phyloP scores from a whole-genome alignment of 345 rosid genomes.

The Salix dunnii region DNA sequence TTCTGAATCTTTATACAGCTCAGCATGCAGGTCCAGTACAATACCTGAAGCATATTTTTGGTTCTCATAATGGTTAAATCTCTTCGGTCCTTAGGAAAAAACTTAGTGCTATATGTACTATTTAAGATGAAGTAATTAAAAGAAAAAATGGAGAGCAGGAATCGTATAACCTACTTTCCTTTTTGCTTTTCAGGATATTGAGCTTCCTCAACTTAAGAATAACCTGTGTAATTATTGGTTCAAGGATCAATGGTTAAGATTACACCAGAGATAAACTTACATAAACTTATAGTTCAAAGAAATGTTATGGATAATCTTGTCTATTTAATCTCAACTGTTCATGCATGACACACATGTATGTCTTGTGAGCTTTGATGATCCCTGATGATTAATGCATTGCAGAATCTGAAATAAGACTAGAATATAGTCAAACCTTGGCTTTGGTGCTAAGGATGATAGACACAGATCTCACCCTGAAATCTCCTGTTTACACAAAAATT shows the following conservation, averaged over 20 bases:
- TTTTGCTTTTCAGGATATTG: constrained; percentile 63
- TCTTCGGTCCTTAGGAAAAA: neutral
- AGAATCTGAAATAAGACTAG: neutral
- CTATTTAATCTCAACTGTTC: no score
- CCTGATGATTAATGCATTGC: neutral
- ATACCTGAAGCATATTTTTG: constrained; percentile 40
- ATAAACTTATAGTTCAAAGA: no score
- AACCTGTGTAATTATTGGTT: constrained; percentile 42
- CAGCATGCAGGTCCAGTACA: constrained; percentile 61
- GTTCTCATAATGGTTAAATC: neutral
- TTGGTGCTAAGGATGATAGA: constrained; percentile 51
- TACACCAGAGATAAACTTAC: no score
- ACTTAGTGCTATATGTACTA: no score
- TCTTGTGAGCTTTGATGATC: no score
- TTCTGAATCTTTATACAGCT: constrained; percentile 16
- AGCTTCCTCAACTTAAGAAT: constrained; percentile 60
- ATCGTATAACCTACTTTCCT: constrained; percentile 47
- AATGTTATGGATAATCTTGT: no score
- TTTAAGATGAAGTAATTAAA: neutral
- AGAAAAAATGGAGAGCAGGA: neutral
- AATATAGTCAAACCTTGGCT: constrained; percentile 48
- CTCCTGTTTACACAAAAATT: constrained; percentile 43
- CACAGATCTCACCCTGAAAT: constrained; percentile 59
- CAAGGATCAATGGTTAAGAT: neutral
- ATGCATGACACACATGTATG: no score